Base-by-base conservation (phyloP, 257 asterid species). In the Forsythia suspensa region DNA sequence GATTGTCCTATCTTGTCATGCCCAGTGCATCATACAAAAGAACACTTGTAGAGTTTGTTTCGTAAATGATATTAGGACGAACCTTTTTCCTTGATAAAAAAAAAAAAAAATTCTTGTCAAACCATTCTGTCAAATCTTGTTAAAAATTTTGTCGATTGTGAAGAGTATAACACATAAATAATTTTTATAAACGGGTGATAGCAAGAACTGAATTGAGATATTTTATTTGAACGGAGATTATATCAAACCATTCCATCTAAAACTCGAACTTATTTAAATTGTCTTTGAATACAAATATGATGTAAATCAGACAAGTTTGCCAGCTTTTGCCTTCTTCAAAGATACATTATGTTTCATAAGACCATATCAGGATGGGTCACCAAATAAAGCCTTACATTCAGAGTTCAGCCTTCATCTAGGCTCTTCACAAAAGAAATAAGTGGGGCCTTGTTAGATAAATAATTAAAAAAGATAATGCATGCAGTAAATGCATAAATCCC, bases 311-410 rank as follows among this genome's bases (percentile, higher is more conserved):
- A 63, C 70, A 63, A 4, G 38, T 63, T 71, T 42, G 77, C 66
- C 84, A 73, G 80, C 88, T 79, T 84, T 84, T 84, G 39, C 75
- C 80, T 78, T 79, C 69, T 80, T 75, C 59, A 55, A 84, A 79
- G 82, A 79, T 79, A 46, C 81, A 76, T 67, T 72, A 69, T 79
- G 85, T 82, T 85, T 63, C 40, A 63, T 29, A 10, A 63, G 70
- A 63, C 38, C 70, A 24, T 63, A 63, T 63, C 70, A 63, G 16
- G 70, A 63, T 63, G 70, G 70, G 70, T 63, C 70, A 63, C 70
- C n/a, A 24, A 63, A 63, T 63, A 29, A 21, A 63, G 70, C 70
- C 39, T 63, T 21, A 61, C 21, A 61, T 61, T n/a, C 68, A 21
- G 7, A 9, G 6, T 63, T 63, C 70, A 63, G 69, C 68, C 37